Evolutionary conservation across 208 protist genomes (phyloP), one percentile per base, ranked within the genome.

Genomic region (Acanthamoeba rhysodes): DNA sequence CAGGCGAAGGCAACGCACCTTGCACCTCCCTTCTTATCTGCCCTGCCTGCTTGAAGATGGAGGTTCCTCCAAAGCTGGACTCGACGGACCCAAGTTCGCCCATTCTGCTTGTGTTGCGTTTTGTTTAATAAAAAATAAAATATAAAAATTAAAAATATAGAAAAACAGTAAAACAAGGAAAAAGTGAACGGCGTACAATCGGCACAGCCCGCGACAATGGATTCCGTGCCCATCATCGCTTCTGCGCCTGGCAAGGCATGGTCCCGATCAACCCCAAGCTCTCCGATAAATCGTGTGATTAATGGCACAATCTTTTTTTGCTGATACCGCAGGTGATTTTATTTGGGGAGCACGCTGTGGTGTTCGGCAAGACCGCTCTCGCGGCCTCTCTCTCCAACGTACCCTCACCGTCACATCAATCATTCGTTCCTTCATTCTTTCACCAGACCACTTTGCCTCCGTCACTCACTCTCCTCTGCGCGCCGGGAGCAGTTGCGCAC

Each of bases 291-390:
- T 74, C 16, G 7, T 22, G 55, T 24, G 55, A 62, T 27, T 22
- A 62, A 62, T 24, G 55, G 8, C 4, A 12, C 10, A 62, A 24
- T 27, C 59, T 66, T 66, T 62, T 16, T 27, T 62, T 12, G 62
- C 62, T 22, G 1, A 20, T 27, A 20, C 0, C 20, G 14, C 98
- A 98, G 95, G 72, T 98, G 18, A 98, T 98, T 34, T 91, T 98
- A 32, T 97, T 97, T 59, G 97, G 97, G 37, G 97, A 98, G 76
- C 97, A 98, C 96, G 90, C 96, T 16, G 97, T 98, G 16, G 97
- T 98, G 48, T 95, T 97, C 78, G 97, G 96, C 34, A 94, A 96
- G 27, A 94, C 94, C 20, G 96, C 96, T 0, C 93, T 98, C 32
- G 97, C 97, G 4, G 94, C 95, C 2, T 68, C 82, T 20, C 82